Evolutionary conservation across 768 basidiomycete genomes (phyloP).

Genomic region (Psilocybe azurescens): DNA sequence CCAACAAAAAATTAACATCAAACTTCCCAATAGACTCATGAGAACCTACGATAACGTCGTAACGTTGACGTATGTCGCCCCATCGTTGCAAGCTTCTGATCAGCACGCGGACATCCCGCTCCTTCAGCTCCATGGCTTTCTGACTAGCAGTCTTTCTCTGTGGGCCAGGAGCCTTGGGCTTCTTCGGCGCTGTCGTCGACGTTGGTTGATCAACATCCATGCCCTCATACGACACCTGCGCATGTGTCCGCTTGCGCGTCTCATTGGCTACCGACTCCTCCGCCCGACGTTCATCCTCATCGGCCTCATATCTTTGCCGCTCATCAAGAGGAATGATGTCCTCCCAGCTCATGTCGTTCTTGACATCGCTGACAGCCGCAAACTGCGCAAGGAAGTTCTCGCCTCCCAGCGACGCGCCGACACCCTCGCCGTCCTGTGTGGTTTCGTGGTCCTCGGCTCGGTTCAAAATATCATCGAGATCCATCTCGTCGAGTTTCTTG

Average conservation of each 20-base stretch:
- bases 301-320: constrained; percentile 81
- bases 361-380: constrained; percentile 95
- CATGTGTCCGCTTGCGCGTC: constrained; percentile 82
- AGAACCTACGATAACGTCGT: constrained; percentile 86
- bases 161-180: constrained; percentile 72
- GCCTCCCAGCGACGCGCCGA: constrained; percentile 92
- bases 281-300: constrained; percentile 75
- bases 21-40: constrained; percentile 3
- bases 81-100: constrained; percentile 96
- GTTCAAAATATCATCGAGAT: constrained; percentile 96
- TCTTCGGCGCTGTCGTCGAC: constrained; percentile 67
- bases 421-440: constrained; percentile 76
- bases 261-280: constrained; percentile 76
- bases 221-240: constrained; percentile 88
- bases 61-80: constrained; percentile 96
- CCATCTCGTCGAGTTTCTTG: constrained; percentile 98
- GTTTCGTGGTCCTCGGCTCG: constrained; percentile 98
- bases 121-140: constrained; percentile 96
- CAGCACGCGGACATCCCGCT: constrained; percentile 94
- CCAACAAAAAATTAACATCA: not conserved
- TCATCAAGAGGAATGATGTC: constrained; percentile 97
- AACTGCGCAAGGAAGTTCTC: constrained; percentile 96
- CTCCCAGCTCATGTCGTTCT: constrained; percentile 99
- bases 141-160: constrained; percentile 91
- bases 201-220: constrained; percentile 87